These are phyloP conservation scores for Talaromyces wortmannii DNA, from an alignment of 495 filamentous ascomycete species.

Conservation along the genomic window DNA sequence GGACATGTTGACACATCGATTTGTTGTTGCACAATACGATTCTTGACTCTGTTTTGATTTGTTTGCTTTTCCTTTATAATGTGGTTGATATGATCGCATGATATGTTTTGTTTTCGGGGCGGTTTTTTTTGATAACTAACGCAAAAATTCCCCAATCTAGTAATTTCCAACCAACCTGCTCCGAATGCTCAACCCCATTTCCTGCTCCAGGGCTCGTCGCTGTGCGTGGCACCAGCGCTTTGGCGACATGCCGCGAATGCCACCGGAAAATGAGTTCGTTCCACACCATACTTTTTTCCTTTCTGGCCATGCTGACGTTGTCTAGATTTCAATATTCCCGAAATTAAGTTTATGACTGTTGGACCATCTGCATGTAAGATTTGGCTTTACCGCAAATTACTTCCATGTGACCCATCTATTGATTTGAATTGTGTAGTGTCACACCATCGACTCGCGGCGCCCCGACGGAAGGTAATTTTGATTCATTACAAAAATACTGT, in stretches of 20 bases:
- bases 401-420: not conserved
- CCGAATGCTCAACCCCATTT: slow-evolving; percentile 66
- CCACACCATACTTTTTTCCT: not conserved
- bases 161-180: slow-evolving; percentile 77
- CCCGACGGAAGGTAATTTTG: slow-evolving; percentile 41
- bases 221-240: slow-evolving; percentile 69
- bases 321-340: slow-evolving; percentile 62
- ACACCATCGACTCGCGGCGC: slow-evolving; percentile 25
- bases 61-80: too few species aligned
- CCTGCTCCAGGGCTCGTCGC: slow-evolving; percentile 57
- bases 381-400: not conserved
- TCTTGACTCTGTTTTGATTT: not conserved
- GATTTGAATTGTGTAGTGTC: not conserved
- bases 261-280: slow-evolving; percentile 69
- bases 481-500: too few species aligned
- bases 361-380: slow-evolving; percentile 43
- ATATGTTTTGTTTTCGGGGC: not conserved
- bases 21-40: not conserved
- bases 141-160: slow-evolving; percentile 28
- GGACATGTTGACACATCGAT: not conserved
- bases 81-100: not conserved
- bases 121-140: not conserved
- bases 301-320: not conserved
- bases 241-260: slow-evolving; percentile 75
- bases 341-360: slow-evolving; percentile 74